These are phyloP conservation scores for Fusarium sacchari DNA, from an alignment of 2,329 filamentous ascomycete species.

Conservation along the genomic window DNA sequence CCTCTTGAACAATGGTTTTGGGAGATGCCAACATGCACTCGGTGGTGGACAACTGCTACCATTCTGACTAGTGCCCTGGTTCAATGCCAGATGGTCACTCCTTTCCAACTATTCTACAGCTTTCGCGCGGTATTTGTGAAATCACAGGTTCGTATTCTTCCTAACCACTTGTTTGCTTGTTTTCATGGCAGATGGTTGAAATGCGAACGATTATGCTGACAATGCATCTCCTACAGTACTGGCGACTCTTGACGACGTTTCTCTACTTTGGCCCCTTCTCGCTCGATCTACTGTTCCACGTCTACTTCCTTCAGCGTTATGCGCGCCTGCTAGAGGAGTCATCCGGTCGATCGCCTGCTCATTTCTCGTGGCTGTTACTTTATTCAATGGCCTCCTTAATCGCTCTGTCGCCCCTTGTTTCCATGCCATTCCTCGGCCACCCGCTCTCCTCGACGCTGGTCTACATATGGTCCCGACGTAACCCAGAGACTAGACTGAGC, in stretches of 20 bases:
- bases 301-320: conserved; percentile 98
- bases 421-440: conserved; percentile 93
- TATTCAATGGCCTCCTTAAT: conserved; percentile 86
- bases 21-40: conserved; percentile 96
- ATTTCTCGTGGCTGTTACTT: conserved; percentile 93
- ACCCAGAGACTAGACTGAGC: conserved; percentile 89
- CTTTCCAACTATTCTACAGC: conserved; percentile 97
- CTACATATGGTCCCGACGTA: conserved; percentile 97
- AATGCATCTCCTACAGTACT: conserved; percentile 72
- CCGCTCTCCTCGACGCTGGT: conserved; percentile 92
- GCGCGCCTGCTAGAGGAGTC: conserved; percentile 94
- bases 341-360: conserved; percentile 87
- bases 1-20: conserved; percentile 98
- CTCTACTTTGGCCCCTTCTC: conserved; percentile 96
- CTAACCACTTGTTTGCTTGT: background rate
- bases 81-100: conserved; percentile 90
- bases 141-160: conserved; percentile 74
- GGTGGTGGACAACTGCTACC: conserved; percentile 96
- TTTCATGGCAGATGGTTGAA: background rate
- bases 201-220: conserved; percentile 22
- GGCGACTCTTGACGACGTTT: conserved; percentile 95
- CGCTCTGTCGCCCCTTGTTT: conserved; percentile 83
- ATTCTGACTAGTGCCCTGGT: conserved; percentile 88
- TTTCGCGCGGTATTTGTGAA: conserved; percentile 91
- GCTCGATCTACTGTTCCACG: conserved; percentile 94